Percentiles rank a stretch among this genome's conserved stretches.
Conservation (phyloP, 2,329 filamentous ascomycete genomes). For the Alternaria ventricosa region DNA sequence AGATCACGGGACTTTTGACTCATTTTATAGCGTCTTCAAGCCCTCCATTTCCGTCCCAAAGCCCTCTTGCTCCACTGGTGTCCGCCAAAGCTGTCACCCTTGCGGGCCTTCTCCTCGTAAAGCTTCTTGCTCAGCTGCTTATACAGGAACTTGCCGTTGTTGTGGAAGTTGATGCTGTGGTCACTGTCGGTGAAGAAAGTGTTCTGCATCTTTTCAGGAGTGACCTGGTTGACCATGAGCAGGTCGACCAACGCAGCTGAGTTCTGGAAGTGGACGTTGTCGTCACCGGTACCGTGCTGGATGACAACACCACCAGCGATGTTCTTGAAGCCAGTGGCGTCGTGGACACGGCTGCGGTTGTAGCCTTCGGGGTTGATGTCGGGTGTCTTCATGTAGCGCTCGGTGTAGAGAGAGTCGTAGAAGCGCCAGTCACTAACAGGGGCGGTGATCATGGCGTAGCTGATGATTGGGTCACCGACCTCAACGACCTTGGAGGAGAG, state of each 20-base stretch:
- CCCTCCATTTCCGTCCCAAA: slow-evolving; percentile 20
- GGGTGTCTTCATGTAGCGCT: slow-evolving; percentile 73
- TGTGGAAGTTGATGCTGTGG: slow-evolving; percentile 67
- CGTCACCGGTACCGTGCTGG: slow-evolving; percentile 71
- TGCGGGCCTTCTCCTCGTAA: slow-evolving; percentile 66
- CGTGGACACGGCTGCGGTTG: slow-evolving; percentile 64
- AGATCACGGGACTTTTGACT: background rate
- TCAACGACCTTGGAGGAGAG: slow-evolving; percentile 71
- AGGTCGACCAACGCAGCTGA: slow-evolving; percentile 67
- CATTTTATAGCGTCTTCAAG: background rate
- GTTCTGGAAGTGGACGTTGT: slow-evolving; percentile 76
- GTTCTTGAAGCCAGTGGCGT: slow-evolving; percentile 66
- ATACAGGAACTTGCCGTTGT: slow-evolving; percentile 64
- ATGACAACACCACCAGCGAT: slow-evolving; percentile 67
- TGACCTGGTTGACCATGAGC: slow-evolving; percentile 65
- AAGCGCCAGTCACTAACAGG: slow-evolving; percentile 73
- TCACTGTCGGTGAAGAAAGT: slow-evolving; percentile 71
- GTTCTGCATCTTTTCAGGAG: slow-evolving; percentile 67
- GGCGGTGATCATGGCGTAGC: slow-evolving; percentile 68
- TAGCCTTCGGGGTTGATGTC: slow-evolving; percentile 66
- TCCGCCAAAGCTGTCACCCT: slow-evolving; percentile 39
- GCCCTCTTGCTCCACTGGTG: slow-evolving; percentile 58
- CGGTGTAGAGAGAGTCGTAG: slow-evolving; percentile 75
- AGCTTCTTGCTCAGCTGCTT: slow-evolving; percentile 67
- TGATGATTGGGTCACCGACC: slow-evolving; percentile 65